Conservation (phyloP, 768 basidiomycete species). For the Sporobolomyces roseus region DNA sequence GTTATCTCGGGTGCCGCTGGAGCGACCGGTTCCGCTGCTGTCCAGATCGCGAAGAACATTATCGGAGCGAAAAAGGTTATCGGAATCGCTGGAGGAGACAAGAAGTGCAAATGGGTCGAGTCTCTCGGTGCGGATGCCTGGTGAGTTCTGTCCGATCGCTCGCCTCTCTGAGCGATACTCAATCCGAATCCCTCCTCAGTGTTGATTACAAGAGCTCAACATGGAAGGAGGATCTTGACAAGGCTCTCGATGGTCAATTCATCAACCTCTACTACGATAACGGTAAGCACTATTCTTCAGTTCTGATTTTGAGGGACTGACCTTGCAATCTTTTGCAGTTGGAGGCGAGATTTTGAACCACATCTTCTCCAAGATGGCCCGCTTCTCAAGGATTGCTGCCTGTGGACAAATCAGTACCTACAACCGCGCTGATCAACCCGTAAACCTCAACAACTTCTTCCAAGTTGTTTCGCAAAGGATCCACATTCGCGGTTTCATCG, state of each 20-base stretch:
- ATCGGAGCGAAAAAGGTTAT: slow-evolving; percentile 46
- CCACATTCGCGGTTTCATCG: slow-evolving; percentile 35
- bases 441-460: slow-evolving; percentile 38
- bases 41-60: slow-evolving; percentile 47
- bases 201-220: slow-evolving; percentile 47
- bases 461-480: slow-evolving; percentile 45
- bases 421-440: slow-evolving; percentile 8
- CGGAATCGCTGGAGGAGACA: slow-evolving; percentile 47
- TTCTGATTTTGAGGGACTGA: too few species aligned
- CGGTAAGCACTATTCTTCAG: too few species aligned
- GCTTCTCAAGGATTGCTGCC: slow-evolving; percentile 39
- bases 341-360: slow-evolving; percentile 43
- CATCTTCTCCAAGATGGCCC: slow-evolving; percentile 37
- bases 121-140: slow-evolving; percentile 47
- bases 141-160: neutral
- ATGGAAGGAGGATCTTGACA: slow-evolving; percentile 39
- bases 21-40: slow-evolving; percentile 21
- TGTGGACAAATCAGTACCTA: slow-evolving; percentile 42
- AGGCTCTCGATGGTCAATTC: slow-evolving; percentile 21
- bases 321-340: too few species aligned
- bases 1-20: slow-evolving; percentile 48
- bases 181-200: slow-evolving; percentile 24
- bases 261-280: slow-evolving; percentile 22
- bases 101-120: slow-evolving; percentile 48
- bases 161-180: neutral